Percentiles rank a stretch among this genome's conserved stretches.
phyloP scores from a whole-genome alignment of 2,329 filamentous ascomycete species.

The Orbilia oligospora region DNA sequence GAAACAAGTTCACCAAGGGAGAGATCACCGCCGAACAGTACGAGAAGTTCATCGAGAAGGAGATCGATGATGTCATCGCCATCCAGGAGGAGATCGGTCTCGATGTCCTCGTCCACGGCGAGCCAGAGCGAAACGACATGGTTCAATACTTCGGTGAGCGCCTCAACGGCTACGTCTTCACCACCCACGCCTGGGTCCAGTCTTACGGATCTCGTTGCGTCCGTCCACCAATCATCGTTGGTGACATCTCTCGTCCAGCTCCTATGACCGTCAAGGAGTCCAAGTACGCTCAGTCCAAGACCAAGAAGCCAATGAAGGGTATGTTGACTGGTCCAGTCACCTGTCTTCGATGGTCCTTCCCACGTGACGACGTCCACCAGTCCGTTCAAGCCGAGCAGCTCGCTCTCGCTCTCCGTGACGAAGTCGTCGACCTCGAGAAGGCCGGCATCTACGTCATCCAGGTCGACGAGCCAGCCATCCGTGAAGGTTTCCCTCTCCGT shows the following conservation, averaged over 20 bases:
- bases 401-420: conserved; percentile 96
- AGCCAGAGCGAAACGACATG: conserved; percentile 99
- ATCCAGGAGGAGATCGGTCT: conserved; percentile 98
- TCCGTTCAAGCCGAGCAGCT: conserved; percentile 99
- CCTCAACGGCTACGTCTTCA: conserved; percentile 97
- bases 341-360: conserved; percentile 99
- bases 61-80: conserved; percentile 94
- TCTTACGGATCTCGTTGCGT: conserved; percentile 98
- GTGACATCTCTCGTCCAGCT: conserved; percentile 95
- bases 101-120: conserved; percentile 97
- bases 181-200: conserved; percentile 99
- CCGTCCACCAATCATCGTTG: conserved; percentile 96
- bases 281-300: conserved; percentile 96
- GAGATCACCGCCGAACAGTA: conserved; percentile 94
- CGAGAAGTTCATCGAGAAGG: conserved; percentile 99
- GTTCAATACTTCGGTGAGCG: conserved; percentile 99
- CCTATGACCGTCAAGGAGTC: conserved; percentile 99
- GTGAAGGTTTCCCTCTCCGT: conserved; percentile 98
- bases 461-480: conserved; percentile 98
- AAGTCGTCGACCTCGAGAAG: conserved; percentile 97
- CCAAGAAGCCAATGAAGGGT: conserved; percentile 99
- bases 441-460: conserved; percentile 98
- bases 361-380: conserved; percentile 99
- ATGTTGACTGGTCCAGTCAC: conserved; percentile 99
- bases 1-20: conserved; percentile 99